These are phyloP conservation scores for Aspergillus pseudoviridinutans DNA, from an alignment of 2,329 filamentous ascomycete genomes.

Conservation along the genomic window DNA sequence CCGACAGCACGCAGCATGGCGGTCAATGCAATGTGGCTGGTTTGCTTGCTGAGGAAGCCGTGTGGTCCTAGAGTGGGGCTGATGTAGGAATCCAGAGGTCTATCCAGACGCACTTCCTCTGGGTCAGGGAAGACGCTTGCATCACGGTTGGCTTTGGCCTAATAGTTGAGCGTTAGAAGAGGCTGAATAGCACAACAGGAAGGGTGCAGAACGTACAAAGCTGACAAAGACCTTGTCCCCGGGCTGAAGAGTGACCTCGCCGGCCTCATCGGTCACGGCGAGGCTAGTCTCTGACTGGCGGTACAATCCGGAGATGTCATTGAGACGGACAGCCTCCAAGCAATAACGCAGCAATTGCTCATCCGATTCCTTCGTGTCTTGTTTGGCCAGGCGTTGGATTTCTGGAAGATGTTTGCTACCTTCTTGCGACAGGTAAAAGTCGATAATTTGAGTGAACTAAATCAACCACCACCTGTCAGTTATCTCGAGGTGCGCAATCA, in stretches of 20 bases:
- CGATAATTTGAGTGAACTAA: conserved; percentile 67
- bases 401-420: conserved; percentile 56
- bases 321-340: conserved; percentile 67
- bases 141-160: conserved; percentile 53
- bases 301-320: conserved; percentile 59
- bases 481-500: neutral
- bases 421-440: conserved; percentile 64
- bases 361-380: conserved; percentile 56
- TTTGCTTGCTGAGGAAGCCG: conserved; percentile 58
- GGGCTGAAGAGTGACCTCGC: conserved; percentile 48
- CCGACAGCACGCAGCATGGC: conserved; percentile 67
- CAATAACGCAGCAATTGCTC: conserved; percentile 64
- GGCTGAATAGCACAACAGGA: neutral
- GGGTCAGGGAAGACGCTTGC: conserved; percentile 59
- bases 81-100: conserved; percentile 62
- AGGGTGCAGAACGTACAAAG: conserved; percentile 45
- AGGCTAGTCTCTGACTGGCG: conserved; percentile 50
- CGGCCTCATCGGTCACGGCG: conserved; percentile 50
- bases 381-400: conserved; percentile 57
- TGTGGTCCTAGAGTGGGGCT: conserved; percentile 62
- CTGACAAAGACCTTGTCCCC: conserved; percentile 62
- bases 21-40: conserved; percentile 59
- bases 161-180: neutral
- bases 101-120: conserved; percentile 57
- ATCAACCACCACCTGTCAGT: neutral